These are phyloP conservation scores for Centaurea solstitialis DNA, from an alignment of 129 eudicot species.

Conservation along the genomic window DNA sequence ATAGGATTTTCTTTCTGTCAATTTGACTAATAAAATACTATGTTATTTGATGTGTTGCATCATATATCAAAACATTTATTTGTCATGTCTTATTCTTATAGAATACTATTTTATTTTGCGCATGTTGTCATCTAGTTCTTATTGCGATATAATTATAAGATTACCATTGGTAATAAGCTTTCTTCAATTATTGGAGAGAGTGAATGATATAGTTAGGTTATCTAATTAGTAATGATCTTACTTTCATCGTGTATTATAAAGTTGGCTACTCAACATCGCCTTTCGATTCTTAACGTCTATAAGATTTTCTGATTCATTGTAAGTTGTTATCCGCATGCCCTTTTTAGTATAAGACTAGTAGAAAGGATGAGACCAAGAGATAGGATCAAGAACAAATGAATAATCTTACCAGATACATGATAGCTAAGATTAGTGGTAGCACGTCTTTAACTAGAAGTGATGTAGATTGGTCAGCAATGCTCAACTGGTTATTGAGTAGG, in stretches of 20 bases:
- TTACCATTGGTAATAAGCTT: background rate
- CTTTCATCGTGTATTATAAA: background rate
- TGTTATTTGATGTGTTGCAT: background rate
- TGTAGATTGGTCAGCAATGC: background rate
- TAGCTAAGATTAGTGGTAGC: background rate
- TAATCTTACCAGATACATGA: background rate
- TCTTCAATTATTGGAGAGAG: background rate
- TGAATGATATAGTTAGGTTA: background rate
- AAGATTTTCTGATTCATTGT: background rate
- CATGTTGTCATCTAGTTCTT: background rate
- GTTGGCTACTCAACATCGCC: background rate
- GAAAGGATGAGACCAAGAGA: background rate
- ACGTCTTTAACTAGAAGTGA: background rate
- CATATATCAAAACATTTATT: background rate
- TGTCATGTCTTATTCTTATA: background rate
- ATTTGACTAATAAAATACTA: background rate
- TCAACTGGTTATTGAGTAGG: background rate
- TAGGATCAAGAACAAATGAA: background rate
- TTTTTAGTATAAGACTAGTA: background rate
- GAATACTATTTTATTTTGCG: background rate
- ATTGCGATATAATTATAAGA: background rate
- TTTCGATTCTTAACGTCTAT: background rate
- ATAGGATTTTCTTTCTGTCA: background rate
- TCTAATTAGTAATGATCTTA: background rate
- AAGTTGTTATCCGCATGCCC: background rate